Conservation (phyloP, 2,329 filamentous ascomycete species). For the Magnaporthiopsis poae region DNA sequence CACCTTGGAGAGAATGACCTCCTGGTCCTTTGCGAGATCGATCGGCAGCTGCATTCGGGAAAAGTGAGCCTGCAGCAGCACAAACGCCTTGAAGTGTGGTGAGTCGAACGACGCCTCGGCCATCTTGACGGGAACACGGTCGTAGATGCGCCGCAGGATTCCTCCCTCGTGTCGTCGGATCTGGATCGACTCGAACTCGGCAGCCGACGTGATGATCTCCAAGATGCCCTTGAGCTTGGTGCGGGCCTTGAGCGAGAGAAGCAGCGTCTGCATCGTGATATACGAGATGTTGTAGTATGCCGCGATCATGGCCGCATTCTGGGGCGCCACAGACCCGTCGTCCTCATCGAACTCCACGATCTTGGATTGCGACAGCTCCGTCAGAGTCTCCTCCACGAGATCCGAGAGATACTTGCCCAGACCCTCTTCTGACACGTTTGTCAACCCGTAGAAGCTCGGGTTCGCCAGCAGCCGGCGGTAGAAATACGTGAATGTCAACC, state of each 20-base stretch:
- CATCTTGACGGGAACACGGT: conserved; percentile 92
- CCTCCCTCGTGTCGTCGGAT: conserved; percentile 86
- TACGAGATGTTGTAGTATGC: conserved; percentile 99
- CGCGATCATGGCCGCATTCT: conserved; percentile 95
- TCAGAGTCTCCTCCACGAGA: conserved; percentile 82
- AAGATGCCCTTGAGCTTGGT: conserved; percentile 95
- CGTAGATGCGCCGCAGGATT: conserved; percentile 83
- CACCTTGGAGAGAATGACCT: conserved; percentile 73
- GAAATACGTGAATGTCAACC: conserved; percentile 97
- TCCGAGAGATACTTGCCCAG: conserved; percentile 92
- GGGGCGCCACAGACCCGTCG: conserved; percentile 76
- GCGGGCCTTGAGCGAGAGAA: conserved; percentile 75
- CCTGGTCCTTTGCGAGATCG: conserved; percentile 91
- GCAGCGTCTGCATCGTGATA: conserved; percentile 97
- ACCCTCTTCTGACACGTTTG: conserved; percentile 79
- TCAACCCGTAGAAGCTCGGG: conserved; percentile 88
- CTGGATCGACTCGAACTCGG: conserved; percentile 91
- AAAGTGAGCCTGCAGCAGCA: conserved; percentile 95
- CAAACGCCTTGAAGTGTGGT: conserved; percentile 96
- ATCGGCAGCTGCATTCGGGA: conserved; percentile 93
- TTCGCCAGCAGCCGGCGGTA: conserved; percentile 91
- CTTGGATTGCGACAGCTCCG: conserved; percentile 82
- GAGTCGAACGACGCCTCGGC: conserved; percentile 74
- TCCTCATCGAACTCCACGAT: conserved; percentile 94
- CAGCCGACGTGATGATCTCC: conserved; percentile 92